A percentile compares a stretch with the other conserved stretches of the same genome.
These are phyloP conservation scores for Xylariomycetidae sp. DNA, from an alignment of 2,329 filamentous ascomycete genomes.

Conservation along the genomic window DNA sequence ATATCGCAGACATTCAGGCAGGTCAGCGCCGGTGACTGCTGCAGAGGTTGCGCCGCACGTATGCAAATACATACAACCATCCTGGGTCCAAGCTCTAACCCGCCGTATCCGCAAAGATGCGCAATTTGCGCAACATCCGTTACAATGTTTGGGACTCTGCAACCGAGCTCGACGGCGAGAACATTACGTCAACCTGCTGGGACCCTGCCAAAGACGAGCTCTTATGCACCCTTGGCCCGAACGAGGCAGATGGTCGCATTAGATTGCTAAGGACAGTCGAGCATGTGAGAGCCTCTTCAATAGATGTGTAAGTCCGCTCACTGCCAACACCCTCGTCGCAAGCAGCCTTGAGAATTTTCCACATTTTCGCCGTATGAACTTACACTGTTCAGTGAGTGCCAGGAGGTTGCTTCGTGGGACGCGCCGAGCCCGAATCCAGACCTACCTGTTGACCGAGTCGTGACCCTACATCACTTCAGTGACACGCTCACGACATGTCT, in stretches of 20 bases:
- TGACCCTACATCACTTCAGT: conserved; percentile 78
- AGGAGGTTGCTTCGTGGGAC: conserved; percentile 77
- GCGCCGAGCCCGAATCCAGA: conserved; percentile 74
- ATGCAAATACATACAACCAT: too few species aligned
- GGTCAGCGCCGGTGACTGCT: too few species aligned
- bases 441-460: conserved; percentile 65
- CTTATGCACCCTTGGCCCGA: conserved; percentile 80
- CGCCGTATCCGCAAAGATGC: conserved; percentile 51
- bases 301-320: conserved; percentile 33
- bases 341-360: too few species aligned
- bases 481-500: conserved; percentile 74
- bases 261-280: conserved; percentile 57
- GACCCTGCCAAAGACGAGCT: conserved; percentile 72
- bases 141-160: conserved; percentile 59
- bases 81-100: too few species aligned
- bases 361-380: too few species aligned
- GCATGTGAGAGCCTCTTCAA: conserved; percentile 30
- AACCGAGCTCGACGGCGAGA: conserved; percentile 38
- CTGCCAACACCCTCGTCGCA: conserved; percentile 4
- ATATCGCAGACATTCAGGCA: too few species aligned
- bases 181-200: conserved; percentile 77
- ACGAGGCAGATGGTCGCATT: conserved; percentile 61
- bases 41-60: too few species aligned
- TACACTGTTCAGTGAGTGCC: conserved; percentile 26
- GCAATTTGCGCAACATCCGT: conserved; percentile 76